Percentiles rank a stretch among this genome's conserved stretches.
These are phyloP conservation scores for Posidonia oceanica DNA, from an alignment of 116 monocot species.

Conservation along the genomic window DNA sequence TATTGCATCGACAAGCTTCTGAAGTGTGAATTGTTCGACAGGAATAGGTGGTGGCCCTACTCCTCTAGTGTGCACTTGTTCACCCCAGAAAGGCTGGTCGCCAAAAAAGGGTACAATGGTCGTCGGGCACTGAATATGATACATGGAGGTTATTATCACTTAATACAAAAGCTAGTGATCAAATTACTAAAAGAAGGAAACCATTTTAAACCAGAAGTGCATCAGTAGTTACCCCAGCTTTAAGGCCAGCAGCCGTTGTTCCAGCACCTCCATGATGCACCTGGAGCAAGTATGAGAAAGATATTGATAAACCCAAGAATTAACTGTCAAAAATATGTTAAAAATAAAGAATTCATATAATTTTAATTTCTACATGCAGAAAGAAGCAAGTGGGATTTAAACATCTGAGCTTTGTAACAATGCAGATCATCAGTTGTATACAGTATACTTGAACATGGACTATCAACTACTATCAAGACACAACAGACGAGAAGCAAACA, in stretches of 20 bases:
- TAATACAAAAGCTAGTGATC: neutral
- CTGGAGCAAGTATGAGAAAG: constrained; percentile 22
- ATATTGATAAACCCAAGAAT: neutral
- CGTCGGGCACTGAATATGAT: constrained; percentile 67
- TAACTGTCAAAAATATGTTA: neutral
- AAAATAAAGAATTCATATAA: neutral
- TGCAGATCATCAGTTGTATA: too few relatives aligned
- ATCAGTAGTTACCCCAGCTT: constrained; percentile 58
- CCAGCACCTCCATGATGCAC: constrained; percentile 99
- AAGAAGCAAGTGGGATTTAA: too few relatives aligned
- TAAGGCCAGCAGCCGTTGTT: constrained; percentile 97
- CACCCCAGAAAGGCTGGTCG: constrained; percentile 99
- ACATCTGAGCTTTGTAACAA: too few relatives aligned
- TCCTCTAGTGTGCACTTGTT: constrained; percentile 77
- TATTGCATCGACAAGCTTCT: constrained; percentile 74
- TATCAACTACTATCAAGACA: too few relatives aligned
- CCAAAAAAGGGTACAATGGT: constrained; percentile 96
- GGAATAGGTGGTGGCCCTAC: constrained; percentile 86
- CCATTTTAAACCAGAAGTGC: neutral
- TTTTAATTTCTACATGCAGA: too few relatives aligned
- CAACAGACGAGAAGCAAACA: too few relatives aligned
- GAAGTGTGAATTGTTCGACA: constrained; percentile 68
- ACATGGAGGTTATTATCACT: neutral
- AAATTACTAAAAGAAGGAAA: neutral
- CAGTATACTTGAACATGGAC: too few relatives aligned